Evolutionary conservation across 2,329 filamentous ascomycete species (phyloP), one percentile per base, ranked within the genome.

Genomic region (Verticillium nonalfalfae): DNA sequence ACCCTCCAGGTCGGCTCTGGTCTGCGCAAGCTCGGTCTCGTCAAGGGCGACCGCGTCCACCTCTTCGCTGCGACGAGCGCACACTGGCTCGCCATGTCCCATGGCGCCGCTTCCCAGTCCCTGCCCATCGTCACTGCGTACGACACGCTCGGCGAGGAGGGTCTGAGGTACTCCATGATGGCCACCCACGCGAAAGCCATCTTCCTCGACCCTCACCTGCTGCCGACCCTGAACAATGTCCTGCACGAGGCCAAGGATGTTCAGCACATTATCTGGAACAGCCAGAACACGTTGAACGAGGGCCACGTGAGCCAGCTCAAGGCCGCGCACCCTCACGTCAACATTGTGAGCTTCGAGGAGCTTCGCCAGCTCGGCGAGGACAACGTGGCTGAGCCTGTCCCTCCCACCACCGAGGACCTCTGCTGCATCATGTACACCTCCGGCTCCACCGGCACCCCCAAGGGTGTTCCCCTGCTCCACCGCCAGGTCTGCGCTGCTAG

Each of bases 61-160:
- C 83, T 95, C 68, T 96, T 90, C 70, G 91, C 90, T 64, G 88
- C 89, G 58, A 96, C 90, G 15, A 84, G 81, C 69, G 72, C 76
- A 55, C 75, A 83, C 71, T 84, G 81, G 81, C 70, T 84, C 21
- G 73, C 77, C 65, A 75, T 76, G 68, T 79, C 80, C 21, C 81
- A 84, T 70, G 81, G 75, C 59, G 79, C 80, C 59, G 77, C 84
- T 56, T 91, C 90, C 18, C 91, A 96, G 76, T 91, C 89, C 50
- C 85, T 95, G 76, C 86, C 90, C 62, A 90, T 93, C 67, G 90
- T 93, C 62, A 94, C 90, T n/a, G 89, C 90, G 54, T 93, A 93
- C 75, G 90, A 92, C 74, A 92, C 90, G 7, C 84, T 93, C 18
- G 90, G 90, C 56, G 88, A 91, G 73, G 87, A 90, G 68, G 90